Evolutionary conservation across 345 rosid genomes (phyloP), one percentile per base, ranked within the genome.

Genomic region (Brassica juncea): DNA sequence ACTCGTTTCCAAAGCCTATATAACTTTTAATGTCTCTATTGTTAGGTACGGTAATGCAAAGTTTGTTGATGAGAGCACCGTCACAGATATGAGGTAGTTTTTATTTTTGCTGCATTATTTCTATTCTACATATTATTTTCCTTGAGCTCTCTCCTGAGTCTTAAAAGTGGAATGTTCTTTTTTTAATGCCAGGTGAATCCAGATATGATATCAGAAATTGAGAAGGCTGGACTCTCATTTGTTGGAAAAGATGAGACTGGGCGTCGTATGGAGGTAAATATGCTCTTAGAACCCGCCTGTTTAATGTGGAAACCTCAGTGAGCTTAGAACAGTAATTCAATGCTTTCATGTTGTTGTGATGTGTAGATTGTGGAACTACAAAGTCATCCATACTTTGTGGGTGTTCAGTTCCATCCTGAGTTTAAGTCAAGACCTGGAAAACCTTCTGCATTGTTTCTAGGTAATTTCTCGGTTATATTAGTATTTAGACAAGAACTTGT

Each of bases 331-430:
- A 8, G 49, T 72, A 16, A 15, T 54, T 30, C 34, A 4, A 35
- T 70, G 23, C 39, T 61, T 80, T 34, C 19, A 37, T 55, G 25
- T 72, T 63, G 8, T 78, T 31, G 70, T 71, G 70, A 14, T 67
- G 57, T 82, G 82, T 84, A 90, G 92, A 68, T 90, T 68, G 82
- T 90, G 32, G 92, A 90, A 81, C 77, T 90, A 54, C 81, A 77
- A n/a, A 82, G 70, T 30, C 92, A 88, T 84, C 91, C 92, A 8
- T 90, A 86, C 81, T 88, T 84, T 76, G 82, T 90, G 10, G 91
- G 97, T 72, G 92, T 74, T 79, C 99, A 94, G 86, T 94, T 91
- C 81, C 99, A 94, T 84, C 99, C 99, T 15, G 99, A 94, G 77
- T 94, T 91, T 73, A 94, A 94, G 80, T 94, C 99, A 66, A 88